Conservation (phyloP, 2,329 filamentous ascomycete species). For the Diaporthe nobilis region DNA sequence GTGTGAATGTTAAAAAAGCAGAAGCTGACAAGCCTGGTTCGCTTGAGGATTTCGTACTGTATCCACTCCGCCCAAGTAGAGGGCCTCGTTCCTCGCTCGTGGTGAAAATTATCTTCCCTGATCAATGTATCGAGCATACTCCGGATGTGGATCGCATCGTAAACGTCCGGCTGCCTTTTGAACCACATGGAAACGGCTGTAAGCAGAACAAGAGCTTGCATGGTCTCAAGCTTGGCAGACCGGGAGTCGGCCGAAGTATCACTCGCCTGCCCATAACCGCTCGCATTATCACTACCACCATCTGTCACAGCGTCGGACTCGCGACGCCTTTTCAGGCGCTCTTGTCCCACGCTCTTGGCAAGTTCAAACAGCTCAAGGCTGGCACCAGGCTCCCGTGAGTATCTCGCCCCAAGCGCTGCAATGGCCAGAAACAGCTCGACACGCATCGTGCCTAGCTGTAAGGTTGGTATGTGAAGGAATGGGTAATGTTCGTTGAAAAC, state of each 20-base stretch:
- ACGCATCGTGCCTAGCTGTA: background rate
- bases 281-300: background rate
- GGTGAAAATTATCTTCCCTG: background rate
- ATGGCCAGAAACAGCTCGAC: slow-evolving; percentile 2
- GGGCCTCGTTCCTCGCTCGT: background rate
- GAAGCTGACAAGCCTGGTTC: slow-evolving; percentile 1
- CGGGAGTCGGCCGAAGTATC: background rate
- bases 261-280: background rate
- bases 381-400: background rate
- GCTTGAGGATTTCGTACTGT: background rate
- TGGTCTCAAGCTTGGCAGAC: background rate
- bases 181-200: slow-evolving; percentile 3
- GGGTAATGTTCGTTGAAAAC: slow-evolving; percentile 13
- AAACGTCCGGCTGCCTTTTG: background rate
- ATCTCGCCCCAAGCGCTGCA: background rate
- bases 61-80: slow-evolving; percentile 5
- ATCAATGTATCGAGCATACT: slow-evolving; percentile 2
- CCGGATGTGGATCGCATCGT: background rate
- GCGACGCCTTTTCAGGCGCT: background rate
- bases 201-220: background rate
- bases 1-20: background rate
- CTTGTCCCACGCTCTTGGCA: slow-evolving; percentile 7
- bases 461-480: slow-evolving; percentile 13
- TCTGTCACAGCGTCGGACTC: background rate
- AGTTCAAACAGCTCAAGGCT: background rate